Evolutionary conservation across 805 yeast genomes (phyloP).

Genomic region (Isabelozyma pseudorhagii): DNA sequence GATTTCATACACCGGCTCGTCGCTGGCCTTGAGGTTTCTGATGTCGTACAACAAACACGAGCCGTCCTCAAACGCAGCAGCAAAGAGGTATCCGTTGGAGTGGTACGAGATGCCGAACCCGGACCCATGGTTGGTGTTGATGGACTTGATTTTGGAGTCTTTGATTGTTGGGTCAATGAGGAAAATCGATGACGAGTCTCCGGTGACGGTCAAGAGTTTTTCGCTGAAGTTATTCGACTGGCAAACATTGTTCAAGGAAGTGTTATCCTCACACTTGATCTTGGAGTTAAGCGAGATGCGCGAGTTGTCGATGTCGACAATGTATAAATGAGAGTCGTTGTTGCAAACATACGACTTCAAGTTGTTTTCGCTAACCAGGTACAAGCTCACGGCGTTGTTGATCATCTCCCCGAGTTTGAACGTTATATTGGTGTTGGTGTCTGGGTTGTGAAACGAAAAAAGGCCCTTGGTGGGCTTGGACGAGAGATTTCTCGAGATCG

Average conservation of each 20-base stretch:
- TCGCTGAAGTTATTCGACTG: conserved; percentile 45
- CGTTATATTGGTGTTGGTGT: conserved; percentile 45
- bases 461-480: conserved; percentile 56
- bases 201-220: conserved; percentile 52
- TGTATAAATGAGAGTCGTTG: conserved; percentile 73
- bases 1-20: conserved; percentile 50
- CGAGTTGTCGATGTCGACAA: conserved; percentile 53
- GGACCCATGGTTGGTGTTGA: conserved; percentile 63
- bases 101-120: conserved; percentile 84
- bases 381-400: conserved; percentile 70
- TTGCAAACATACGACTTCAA: conserved; percentile 72
- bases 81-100: conserved; percentile 69
- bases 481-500: conserved; percentile 1
- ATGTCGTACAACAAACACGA: conserved; percentile 72
- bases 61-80: conserved; percentile 87
- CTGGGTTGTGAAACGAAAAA: conserved; percentile 54
- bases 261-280: conserved; percentile 48
- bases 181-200: conserved; percentile 70
- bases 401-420: conserved; percentile 74
- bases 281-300: conserved; percentile 38
- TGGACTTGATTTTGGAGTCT: conserved; percentile 29
- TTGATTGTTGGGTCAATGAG: conserved; percentile 45
- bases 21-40: conserved; percentile 43
- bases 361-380: conserved; percentile 34
- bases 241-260: conserved; percentile 73